A percentile compares a stretch with the other conserved stretches of the same genome.
Conservation (phyloP, 345 rosid species). For the Raphanus sativus region DNA sequence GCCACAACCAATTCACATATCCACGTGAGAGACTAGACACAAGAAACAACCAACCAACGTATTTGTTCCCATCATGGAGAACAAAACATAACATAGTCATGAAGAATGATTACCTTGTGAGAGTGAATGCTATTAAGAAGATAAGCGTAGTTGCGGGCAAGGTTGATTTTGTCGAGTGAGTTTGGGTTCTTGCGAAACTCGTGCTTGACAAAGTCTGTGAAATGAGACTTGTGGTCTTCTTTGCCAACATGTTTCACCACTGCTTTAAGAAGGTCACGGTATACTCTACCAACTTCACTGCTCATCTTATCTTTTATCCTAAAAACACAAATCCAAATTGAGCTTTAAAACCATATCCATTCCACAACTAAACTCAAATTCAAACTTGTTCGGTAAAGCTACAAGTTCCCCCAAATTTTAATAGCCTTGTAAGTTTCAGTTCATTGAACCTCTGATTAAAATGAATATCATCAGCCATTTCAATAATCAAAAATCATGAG, state of each 20-base stretch:
- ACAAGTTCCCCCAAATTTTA: too few relatives aligned
- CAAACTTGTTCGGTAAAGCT: too few relatives aligned
- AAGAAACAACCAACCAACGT: background rate
- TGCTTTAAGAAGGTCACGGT: slow-evolving; percentile 69
- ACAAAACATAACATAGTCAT: too few relatives aligned
- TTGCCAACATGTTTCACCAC: slow-evolving; percentile 68
- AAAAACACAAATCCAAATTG: too few relatives aligned
- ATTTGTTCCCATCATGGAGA: too few relatives aligned
- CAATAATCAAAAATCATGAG: too few relatives aligned
- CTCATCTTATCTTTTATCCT: slow-evolving; percentile 41
- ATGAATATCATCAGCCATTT: too few relatives aligned
- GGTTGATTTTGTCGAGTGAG: slow-evolving; percentile 53
- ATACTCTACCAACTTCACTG: slow-evolving; percentile 50
- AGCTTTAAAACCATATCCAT: too few relatives aligned
- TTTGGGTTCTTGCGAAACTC: slow-evolving; percentile 58
- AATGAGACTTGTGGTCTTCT: slow-evolving; percentile 71
- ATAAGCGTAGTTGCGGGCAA: slow-evolving; percentile 64
- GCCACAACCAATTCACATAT: slow-evolving; percentile 29
- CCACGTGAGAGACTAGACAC: slow-evolving; percentile 3
- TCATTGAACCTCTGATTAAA: too few relatives aligned
- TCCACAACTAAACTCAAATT: too few relatives aligned
- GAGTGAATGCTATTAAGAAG: slow-evolving; percentile 75
- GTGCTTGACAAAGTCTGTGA: slow-evolving; percentile 50
- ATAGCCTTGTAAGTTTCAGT: too few relatives aligned
- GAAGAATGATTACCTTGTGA: slow-evolving; percentile 51